phyloP scores from a whole-genome alignment of 768 basidiomycete genomes.

The Pleurotus djamor region DNA sequence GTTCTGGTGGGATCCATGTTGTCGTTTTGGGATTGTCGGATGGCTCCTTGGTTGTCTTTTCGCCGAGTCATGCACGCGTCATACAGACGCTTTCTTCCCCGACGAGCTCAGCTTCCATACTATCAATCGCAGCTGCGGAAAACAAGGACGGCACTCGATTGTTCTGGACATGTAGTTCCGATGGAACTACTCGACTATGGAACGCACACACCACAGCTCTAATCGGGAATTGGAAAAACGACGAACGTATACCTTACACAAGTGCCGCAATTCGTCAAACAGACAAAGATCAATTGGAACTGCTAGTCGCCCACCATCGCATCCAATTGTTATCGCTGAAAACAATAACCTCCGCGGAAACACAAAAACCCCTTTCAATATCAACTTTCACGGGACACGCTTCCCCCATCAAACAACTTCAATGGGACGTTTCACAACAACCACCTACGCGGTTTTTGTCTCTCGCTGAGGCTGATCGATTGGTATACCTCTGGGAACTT shows the following conservation, averaged over 20 bases:
- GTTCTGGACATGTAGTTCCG: conserved; percentile 58
- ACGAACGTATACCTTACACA: conserved; percentile 58
- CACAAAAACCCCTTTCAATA: conserved; percentile 41
- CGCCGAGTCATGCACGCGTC: conserved; percentile 56
- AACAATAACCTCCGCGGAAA: conserved; percentile 20
- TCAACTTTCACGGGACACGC: conserved; percentile 67
- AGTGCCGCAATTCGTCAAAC: conserved; percentile 43
- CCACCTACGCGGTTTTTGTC: conserved; percentile 52
- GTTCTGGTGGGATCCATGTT: conserved; percentile 25
- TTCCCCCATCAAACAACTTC: conserved; percentile 47
- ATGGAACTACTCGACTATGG: conserved; percentile 59
- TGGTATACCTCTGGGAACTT: conserved; percentile 60
- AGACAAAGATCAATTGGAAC: conserved; percentile 35
- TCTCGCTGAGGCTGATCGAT: conserved; percentile 59
- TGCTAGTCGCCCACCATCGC: conserved; percentile 60
- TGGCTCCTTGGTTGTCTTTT: conserved; percentile 59
- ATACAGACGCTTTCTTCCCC: conserved; percentile 54
- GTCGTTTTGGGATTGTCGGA: conserved; percentile 61
- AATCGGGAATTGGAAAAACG: conserved; percentile 50
- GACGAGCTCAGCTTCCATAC: conserved; percentile 49
- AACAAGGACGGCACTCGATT: conserved; percentile 24
- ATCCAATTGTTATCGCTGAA: conserved; percentile 48
- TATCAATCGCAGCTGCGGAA: conserved; percentile 39
- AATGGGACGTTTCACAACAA: conserved; percentile 45
- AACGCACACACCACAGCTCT: conserved; percentile 47